Base-by-base conservation (phyloP, 768 basidiomycete species). In the Amanita polypyramis region DNA sequence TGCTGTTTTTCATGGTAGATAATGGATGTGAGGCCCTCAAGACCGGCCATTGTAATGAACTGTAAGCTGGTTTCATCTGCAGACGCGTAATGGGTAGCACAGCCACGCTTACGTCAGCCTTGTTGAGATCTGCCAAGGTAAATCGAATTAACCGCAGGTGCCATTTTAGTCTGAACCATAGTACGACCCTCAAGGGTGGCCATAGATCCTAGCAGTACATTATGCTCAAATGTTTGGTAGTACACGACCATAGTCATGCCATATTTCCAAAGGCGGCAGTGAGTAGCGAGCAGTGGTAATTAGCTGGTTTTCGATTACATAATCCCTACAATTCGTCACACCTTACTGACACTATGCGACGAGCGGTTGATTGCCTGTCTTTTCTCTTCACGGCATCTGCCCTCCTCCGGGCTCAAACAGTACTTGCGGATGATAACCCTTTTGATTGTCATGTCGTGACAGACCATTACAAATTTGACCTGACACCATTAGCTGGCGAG, bases 1-100 rank as follows among this genome's bases (percentile, higher is more conserved):
- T 89, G 75, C 62, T 92, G 88, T 52, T 62, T 75, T 59, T 91
- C 87, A 62, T 89, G 85, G 60, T 90, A 90, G 49, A 91, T 83
- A 8, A 73, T 59, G 6, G 69, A 60, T 10, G 69, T 54, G 8
- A 90, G 69, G 23, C 55, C 56, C 54, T 84, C 76, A 32, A 84
- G 66, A 43, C 73, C 72, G 23, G 79, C 70, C 82, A 85, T 86
- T 45, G 49, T 56, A 51, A 51, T 29, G 8, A 40, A 19, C 20
- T 12, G 17, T n/a, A 32, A 21, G 32, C 12, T 10, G 43, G 23
- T 33, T 36, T 30, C 29, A 14, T 45, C 35, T n/a, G 44, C 14
- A 10, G 39, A 40, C 39, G 23, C 40, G 23, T 9, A 42, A 8
- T n/a, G n/a, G 5, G 40, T 15, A 15, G 40, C 40, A 42, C 40